Evolutionary conservation across 1,139 yeast species (phyloP), one percentile per base, ranked within the genome.

Genomic region (Suhomyces bolitotheri): DNA sequence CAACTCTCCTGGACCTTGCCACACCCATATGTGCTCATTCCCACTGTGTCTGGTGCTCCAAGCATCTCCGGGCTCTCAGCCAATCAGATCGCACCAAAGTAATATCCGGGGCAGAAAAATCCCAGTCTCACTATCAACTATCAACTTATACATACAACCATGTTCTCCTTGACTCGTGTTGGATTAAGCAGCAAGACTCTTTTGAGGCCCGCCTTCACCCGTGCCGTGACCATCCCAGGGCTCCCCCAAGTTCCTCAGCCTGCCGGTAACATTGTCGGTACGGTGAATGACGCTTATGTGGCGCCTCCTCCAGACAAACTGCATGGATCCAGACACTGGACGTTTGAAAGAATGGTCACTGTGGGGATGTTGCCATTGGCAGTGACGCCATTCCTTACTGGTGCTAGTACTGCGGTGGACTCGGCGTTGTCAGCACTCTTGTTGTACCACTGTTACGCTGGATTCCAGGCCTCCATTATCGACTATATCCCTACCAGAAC

Each of bases 401-500:
- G 86, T 20, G 51, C 64, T 7, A 64, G 82, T 51, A 54, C 79
- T 41, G 58, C 62, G 6, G 51, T 78, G 9, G 94, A 84, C 58
- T 66, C 87, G 9, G 47, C 76, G 3, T 66, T 82, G 51, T 70
- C 81, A 14, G 63, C 78, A 13, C 60, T 78, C 16, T 55, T 82
- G 41, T 64, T 83, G 49, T 73, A 77, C 46, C 92, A 84, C 59
- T 70, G 80, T 41, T 79, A 74, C 57, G 76, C 80, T 48, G 94
- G 92, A 21, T 76, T 83, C 66, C 82, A 82, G 60, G 68, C 86
- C 31, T 84, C 94, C 71, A 83, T 85, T 49, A 78, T 78, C 40
- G 95, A 85, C 62, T 85, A 85, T 64, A 80, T 85, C 38, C 89
- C 89, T 26, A 59, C 66, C 46, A 72, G 95, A 65, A 85, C 80